Evolutionary conservation across 1,284 basidiomycete species (phyloP), one percentile per base, ranked within the genome.

Genomic region (Ustilago loliicola): DNA sequence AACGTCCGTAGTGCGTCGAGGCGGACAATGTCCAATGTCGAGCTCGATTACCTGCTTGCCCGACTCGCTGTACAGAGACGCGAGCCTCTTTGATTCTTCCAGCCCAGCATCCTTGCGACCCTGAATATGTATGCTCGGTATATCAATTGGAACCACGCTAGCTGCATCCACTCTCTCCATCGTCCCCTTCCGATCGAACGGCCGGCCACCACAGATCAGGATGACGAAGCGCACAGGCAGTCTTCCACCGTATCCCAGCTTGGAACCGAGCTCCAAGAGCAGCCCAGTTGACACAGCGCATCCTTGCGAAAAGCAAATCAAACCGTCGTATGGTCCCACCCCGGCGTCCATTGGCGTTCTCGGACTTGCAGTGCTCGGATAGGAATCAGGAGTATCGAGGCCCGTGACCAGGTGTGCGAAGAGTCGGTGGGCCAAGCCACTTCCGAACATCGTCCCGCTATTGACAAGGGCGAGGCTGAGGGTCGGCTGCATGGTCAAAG

Each of bases 301-400:
- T 47, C 77, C 77, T 19, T 79, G 77, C 42, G 77, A 79, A 25
- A 79, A 79, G 63, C 77, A 75, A 29, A 79, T 66, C 52, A 79
- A 42, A 8, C 69, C 77, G 21, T 79, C 73, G 48, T 70, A 79
- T 0, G 30, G 15, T 38, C 23, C 47, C 0, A 3, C 7, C n/a
- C 15, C 30, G 8, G 7, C 21, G 25, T 66, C 58, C 51, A 38
- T 2, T 10, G 71, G 71, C 32, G 71, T 73, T 34, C 47, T 40
- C 4, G 52, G 52, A 3, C 61, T 65, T 4, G 65, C 60, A 17
- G 64, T 64, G 61, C 61, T 67, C 7, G 66, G 61, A 27, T 38
- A 53, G 4, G 71, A 68, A 1, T 51, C 48, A 1, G 72, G 66
- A n/a, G 66, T 66, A 6, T 69, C 72, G 38, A 53, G 21, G n/a